A percentile compares a stretch with the other conserved stretches of the same genome.
Conservation (phyloP, 495 filamentous ascomycete genomes). For the Mytilinidion resinicola region DNA sequence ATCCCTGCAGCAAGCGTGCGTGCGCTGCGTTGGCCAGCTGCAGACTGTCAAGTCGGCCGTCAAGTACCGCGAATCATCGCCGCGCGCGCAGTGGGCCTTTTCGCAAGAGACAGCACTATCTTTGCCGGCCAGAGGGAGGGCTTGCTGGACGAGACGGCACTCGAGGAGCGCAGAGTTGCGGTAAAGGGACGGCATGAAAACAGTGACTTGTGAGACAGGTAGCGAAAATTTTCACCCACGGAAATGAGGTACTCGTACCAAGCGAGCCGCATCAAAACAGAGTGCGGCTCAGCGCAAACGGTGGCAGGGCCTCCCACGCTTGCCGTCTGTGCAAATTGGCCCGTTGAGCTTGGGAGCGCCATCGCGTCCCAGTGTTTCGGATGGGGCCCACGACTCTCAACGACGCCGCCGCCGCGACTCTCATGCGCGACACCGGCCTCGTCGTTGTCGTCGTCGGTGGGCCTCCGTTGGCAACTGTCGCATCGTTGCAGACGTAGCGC, state of each 20-base stretch:
- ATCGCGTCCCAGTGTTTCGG: slow-evolving; percentile 17
- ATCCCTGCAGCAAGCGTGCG: slow-evolving; percentile 8
- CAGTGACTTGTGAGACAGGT: slow-evolving; percentile 24
- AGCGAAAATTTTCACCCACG: slow-evolving; percentile 25
- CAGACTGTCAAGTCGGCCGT: not conserved
- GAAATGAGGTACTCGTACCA: slow-evolving; percentile 22
- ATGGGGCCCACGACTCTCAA: not conserved
- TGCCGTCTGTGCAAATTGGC: slow-evolving; percentile 3
- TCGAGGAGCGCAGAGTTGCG: slow-evolving; percentile 15
- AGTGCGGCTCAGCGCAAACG: slow-evolving; percentile 25
- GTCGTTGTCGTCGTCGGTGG: not conserved
- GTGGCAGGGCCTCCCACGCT: slow-evolving; percentile 15
- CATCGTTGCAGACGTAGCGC: not conserved
- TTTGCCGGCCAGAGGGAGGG: too few species aligned
- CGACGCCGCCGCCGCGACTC: slow-evolving; percentile 10
- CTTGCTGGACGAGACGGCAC: not conserved
- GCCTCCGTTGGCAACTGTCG: not conserved
- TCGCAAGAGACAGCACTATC: not conserved
- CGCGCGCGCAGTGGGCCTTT: slow-evolving; percentile 15
- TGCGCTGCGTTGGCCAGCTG: slow-evolving; percentile 23
- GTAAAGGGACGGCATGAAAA: slow-evolving; percentile 24
- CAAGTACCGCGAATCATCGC: slow-evolving; percentile 20
- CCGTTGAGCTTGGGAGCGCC: slow-evolving; percentile 12
- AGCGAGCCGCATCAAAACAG: slow-evolving; percentile 21
- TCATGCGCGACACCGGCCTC: slow-evolving; percentile 3